phyloP scores from a whole-genome alignment of 148 eudicot genomes.

The Vaccinium corymbosum region DNA sequence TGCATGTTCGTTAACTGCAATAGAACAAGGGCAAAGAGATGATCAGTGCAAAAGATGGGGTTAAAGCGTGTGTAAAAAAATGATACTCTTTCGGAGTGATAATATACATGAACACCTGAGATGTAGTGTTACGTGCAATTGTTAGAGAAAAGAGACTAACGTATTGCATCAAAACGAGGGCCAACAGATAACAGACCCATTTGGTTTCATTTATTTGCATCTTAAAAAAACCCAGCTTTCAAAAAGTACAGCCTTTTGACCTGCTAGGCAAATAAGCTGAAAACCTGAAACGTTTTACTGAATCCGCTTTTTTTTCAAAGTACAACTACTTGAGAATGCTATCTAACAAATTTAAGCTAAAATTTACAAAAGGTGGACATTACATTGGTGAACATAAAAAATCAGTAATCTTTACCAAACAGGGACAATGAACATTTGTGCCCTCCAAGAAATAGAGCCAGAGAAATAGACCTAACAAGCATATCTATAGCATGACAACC shows the following conservation, averaged over 20 bases:
- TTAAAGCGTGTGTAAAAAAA: background rate
- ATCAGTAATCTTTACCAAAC: background rate
- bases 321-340: background rate
- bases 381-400: background rate
- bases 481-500: background rate
- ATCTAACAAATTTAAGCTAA: background rate
- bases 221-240: background rate
- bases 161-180: background rate
- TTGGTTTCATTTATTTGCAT: background rate
- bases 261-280: background rate
- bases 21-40: background rate
- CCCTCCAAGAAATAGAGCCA: background rate
- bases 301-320: background rate
- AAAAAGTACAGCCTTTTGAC: background rate
- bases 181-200: background rate
- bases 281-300: background rate
- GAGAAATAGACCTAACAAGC: background rate
- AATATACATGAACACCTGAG: background rate
- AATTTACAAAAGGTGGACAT: background rate
- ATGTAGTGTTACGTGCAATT: background rate
- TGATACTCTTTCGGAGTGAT: background rate
- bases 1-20: conserved; percentile 56
- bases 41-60: background rate
- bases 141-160: background rate
- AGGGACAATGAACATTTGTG: background rate